phyloP scores from a whole-genome alignment of 352 stramenopile species.

The Plasmopara halstedii region DNA sequence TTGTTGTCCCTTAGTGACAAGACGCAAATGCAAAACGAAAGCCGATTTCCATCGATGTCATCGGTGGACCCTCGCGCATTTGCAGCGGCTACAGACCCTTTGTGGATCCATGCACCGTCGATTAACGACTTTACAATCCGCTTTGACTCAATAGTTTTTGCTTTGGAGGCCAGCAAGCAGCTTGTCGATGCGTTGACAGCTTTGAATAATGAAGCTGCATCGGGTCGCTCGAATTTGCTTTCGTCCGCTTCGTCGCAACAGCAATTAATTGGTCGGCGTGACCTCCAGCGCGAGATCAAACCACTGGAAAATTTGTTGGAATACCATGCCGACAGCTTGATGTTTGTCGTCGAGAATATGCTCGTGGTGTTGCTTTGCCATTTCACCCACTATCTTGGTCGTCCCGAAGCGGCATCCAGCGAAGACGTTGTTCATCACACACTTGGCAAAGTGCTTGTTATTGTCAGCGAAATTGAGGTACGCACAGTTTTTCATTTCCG shows the following conservation, averaged over 20 bases:
- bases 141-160: conserved; percentile 39
- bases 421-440: conserved; percentile 34
- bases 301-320: conserved; percentile 53
- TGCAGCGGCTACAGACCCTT: conserved; percentile 43
- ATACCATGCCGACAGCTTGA: conserved; percentile 67
- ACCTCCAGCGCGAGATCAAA: conserved; percentile 32
- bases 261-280: conserved; percentile 18
- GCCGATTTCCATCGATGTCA: conserved; percentile 41
- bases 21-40: conserved; percentile 17
- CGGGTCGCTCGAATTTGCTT: conserved; percentile 9
- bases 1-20: conserved; percentile 43
- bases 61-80: conserved; percentile 48
- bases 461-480: conserved; percentile 63
- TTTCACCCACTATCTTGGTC: conserved; percentile 51
- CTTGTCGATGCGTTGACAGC: conserved; percentile 23
- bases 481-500: conserved; percentile 1
- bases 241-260: conserved; percentile 17
- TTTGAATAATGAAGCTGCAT: conserved; percentile 14
- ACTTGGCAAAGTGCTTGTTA: conserved; percentile 60
- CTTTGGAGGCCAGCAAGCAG: conserved; percentile 44
- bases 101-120: conserved; percentile 52
- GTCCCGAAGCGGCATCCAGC: conserved; percentile 21
- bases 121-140: conserved; percentile 53
- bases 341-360: conserved; percentile 77
- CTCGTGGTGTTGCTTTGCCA: conserved; percentile 61